Percentiles rank a stretch among this genome's conserved stretches.
Conservation (phyloP, 805 yeast species). For the Lachancea fermentati region DNA sequence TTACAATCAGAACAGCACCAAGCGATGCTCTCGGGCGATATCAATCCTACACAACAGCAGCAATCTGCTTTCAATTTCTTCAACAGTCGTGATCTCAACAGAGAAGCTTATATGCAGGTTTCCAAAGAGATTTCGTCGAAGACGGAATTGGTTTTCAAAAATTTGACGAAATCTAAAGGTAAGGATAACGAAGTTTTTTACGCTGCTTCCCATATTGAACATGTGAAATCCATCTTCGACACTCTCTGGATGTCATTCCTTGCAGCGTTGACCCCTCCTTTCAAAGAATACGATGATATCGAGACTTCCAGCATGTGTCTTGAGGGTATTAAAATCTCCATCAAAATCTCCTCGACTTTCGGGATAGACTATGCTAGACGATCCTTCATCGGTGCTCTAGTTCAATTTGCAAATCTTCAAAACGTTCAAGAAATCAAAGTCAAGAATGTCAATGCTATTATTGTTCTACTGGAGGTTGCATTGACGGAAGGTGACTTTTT, state of each 20-base stretch:
- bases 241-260: constrained; percentile 94
- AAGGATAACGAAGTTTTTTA: constrained; percentile 51
- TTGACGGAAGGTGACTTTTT: constrained; percentile 72
- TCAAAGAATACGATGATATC: constrained; percentile 77
- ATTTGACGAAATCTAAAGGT: constrained; percentile 46
- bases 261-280: constrained; percentile 92
- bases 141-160: constrained; percentile 77
- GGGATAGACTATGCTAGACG: constrained; percentile 79
- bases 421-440: constrained; percentile 70
- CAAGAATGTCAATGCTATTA: constrained; percentile 78
- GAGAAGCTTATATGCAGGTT: constrained; percentile 87
- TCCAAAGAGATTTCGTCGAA: constrained; percentile 87
- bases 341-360: constrained; percentile 77
- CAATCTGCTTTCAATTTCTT: constrained; percentile 50
- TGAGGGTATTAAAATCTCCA: constrained; percentile 80
- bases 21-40: constrained; percentile 68
- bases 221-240: constrained; percentile 89
- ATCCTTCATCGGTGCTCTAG: constrained; percentile 84
- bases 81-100: constrained; percentile 62
- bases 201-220: constrained; percentile 81
- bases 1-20: constrained; percentile 91
- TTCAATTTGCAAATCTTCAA: constrained; percentile 77
- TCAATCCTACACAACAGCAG: constrained; percentile 32
- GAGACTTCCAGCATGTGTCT: constrained; percentile 64
- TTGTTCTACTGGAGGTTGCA: constrained; percentile 69